Conservation (phyloP, 768 basidiomycete genomes). For the Trichaptum fuscoviolaceum region DNA sequence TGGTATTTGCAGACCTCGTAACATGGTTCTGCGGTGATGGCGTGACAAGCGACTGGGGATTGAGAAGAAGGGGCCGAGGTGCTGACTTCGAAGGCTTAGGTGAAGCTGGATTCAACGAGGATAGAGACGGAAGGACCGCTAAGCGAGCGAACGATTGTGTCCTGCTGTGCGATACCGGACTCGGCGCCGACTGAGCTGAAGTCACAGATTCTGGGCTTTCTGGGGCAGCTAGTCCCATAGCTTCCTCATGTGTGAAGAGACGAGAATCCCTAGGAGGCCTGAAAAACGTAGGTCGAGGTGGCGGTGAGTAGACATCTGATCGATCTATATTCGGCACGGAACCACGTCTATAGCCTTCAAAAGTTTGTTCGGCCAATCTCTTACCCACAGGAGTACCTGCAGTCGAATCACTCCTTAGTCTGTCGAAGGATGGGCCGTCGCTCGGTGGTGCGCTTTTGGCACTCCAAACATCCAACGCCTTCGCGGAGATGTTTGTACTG, state of each 20-base stretch:
- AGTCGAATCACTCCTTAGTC: background rate
- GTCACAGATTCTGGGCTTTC: constrained; percentile 27
- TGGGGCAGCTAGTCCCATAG: constrained; percentile 23
- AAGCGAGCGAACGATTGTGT: constrained; percentile 9
- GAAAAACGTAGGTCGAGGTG: constrained; percentile 54
- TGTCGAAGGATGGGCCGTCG: background rate
- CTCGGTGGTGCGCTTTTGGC: constrained; percentile 12
- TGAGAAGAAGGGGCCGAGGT: constrained; percentile 64
- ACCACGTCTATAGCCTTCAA: constrained; percentile 26
- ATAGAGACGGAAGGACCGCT: constrained; percentile 35
- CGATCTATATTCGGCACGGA: constrained; percentile 36
- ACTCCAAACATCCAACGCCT: constrained; percentile 39
- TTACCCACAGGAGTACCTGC: background rate
- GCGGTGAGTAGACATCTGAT: constrained; percentile 42
- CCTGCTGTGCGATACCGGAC: background rate
- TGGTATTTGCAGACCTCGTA: constrained; percentile 31
- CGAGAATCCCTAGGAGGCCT: constrained; percentile 53
- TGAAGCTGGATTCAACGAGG: constrained; percentile 24
- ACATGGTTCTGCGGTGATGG: constrained; percentile 19
- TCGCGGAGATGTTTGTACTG: constrained; percentile 72
- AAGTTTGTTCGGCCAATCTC: background rate
- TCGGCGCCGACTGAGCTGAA: constrained; percentile 5
- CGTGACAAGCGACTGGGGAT: constrained; percentile 41
- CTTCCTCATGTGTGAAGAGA: constrained; percentile 30
- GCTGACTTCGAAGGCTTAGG: constrained; percentile 41